A percentile compares a stretch with the other conserved stretches of the same genome.
Evolutionary conservation across 805 yeast genomes (phyloP).

Genomic region (Nakazawaea peltata): DNA sequence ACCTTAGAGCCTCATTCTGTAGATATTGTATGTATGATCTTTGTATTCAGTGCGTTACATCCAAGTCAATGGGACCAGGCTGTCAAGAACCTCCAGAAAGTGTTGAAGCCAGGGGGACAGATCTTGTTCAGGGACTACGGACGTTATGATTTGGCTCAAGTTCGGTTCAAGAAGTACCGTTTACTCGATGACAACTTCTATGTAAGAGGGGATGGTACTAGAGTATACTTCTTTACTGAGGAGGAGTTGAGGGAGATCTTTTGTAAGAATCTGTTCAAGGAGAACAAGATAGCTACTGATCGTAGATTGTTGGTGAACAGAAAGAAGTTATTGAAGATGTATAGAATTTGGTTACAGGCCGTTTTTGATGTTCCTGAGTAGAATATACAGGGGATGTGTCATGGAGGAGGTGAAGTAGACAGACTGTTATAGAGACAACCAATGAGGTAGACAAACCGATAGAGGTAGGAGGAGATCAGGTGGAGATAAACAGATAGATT

Average conservation of each 20-base stretch:
- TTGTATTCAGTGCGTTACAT: constrained; percentile 85
- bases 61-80: constrained; percentile 91
- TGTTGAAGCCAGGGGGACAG: constrained; percentile 89
- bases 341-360: constrained; percentile 94
- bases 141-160: constrained; percentile 91
- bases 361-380: constrained; percentile 65
- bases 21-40: constrained; percentile 90
- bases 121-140: constrained; percentile 92
- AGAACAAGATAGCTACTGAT: constrained; percentile 78
- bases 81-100: constrained; percentile 54
- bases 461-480: not conserved
- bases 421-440: too few species aligned
- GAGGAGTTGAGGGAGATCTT: constrained; percentile 80
- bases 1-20: constrained; percentile 74
- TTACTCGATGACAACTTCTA: constrained; percentile 87
- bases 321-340: constrained; percentile 90
- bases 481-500: too few species aligned
- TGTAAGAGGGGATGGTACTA: constrained; percentile 95
- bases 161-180: constrained; percentile 84
- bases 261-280: constrained; percentile 49
- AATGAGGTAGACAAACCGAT: too few species aligned
- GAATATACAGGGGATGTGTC: too few species aligned
- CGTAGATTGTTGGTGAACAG: constrained; percentile 86
- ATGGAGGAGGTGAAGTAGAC: too few species aligned
- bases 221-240: constrained; percentile 95